Base-by-base conservation (phyloP, 345 rosid species). In the Lenwebbia sp. region DNA sequence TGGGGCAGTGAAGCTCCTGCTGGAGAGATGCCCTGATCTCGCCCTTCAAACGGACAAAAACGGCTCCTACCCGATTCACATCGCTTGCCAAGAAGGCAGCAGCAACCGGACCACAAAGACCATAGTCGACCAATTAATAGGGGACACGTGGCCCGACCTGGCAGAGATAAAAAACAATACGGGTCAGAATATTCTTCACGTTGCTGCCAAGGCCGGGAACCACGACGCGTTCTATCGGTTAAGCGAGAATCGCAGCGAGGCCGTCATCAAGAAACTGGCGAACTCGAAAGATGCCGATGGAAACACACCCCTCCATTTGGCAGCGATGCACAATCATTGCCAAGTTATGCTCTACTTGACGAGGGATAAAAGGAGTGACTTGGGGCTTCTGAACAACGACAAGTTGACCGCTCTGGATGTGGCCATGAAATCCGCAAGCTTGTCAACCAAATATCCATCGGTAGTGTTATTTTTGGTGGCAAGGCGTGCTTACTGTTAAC, bases 201-300 rank as follows among this genome's bases (percentile, higher is more conserved):
- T 28, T 62, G 22, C 22, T 13, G 40, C 74, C 74, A 0, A 13
- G 1, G 3, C 21, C 21, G 40, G 74, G 74, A 28, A 1, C 2
- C 0, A 3, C 40, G 0, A 1, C 2, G 21, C 2, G 58, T n/a
- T n/a, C 37, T 3, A 0, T 7, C 0, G 0, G 17, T 2, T n/a
- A 10, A 54, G 57, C 55, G n/a, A n/a, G n/a, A n/a, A n/a, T n/a
- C n/a, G n/a, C n/a, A n/a, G n/a, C n/a, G n/a, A n/a, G n/a, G n/a
- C n/a, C n/a, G n/a, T n/a, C 40, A 14, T 13, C 70, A 0, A 13
- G 21, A 14, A 62, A 40, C 10, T 62, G 22, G 10, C 15, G 40
- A 62, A 62, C 30, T 14, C 75, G 5, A 7, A 28, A 62, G 75
- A 62, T 0, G 11, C 0, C 40, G 0, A 7, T 14, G 75, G 75